Conservation (phyloP, 495 filamentous ascomycete species). For the Neurospora sp. region DNA sequence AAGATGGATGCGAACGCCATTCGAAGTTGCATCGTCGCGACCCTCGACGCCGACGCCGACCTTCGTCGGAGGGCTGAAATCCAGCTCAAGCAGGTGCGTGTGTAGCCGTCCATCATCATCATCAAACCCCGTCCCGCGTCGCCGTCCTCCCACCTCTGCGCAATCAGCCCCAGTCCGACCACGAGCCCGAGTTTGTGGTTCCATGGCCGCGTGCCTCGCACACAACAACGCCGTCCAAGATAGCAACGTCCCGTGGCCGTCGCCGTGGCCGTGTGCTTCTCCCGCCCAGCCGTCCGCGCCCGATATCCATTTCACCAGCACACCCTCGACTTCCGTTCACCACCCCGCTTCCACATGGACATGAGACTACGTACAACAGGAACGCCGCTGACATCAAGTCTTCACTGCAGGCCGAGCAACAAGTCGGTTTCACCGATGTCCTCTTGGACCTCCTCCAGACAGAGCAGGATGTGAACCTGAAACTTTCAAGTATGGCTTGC, state of each 20-base stretch:
- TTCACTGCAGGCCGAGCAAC: conserved; percentile 67
- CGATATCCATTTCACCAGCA: background rate
- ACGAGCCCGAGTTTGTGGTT: background rate
- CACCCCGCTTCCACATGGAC: background rate
- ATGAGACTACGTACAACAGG: background rate
- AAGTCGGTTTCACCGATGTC: conserved; percentile 81
- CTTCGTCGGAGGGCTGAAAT: conserved; percentile 78
- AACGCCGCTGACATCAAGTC: background rate
- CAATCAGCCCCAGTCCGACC: background rate
- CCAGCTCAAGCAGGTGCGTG: conserved; percentile 83
- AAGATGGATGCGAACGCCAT: conserved; percentile 82
- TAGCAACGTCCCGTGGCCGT: background rate
- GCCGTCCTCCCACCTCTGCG: background rate
- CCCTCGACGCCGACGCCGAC: conserved; percentile 76
- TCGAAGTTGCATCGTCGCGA: conserved; percentile 78
- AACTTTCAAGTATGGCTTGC: conserved; percentile 67
- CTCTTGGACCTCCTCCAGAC: conserved; percentile 81
- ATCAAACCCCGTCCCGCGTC: background rate
- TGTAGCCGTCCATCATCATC: background rate
- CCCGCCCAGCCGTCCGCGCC: background rate
- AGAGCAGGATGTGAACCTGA: conserved; percentile 73
- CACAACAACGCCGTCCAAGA: background rate
- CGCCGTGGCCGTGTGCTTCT: background rate
- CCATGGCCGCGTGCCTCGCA: background rate
- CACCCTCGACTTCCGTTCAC: background rate